phyloP scores from a whole-genome alignment of 352 stramenopile species.

The Globisporangium abappressorium region DNA sequence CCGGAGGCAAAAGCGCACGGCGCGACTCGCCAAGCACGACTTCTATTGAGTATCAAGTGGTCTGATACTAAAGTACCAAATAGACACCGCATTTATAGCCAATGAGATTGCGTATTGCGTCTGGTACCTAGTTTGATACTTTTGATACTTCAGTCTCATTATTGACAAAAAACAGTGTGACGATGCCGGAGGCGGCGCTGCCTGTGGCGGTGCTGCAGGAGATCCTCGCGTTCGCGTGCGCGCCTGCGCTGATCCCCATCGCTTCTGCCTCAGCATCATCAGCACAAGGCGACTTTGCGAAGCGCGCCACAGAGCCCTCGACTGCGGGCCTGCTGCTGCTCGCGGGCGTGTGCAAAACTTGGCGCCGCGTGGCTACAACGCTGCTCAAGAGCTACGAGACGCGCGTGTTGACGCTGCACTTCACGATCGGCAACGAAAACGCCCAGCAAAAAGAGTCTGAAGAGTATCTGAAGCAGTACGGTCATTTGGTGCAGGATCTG shows the following conservation, averaged over 20 bases:
- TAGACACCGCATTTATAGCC: neutral
- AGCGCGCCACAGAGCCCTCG: slow-evolving; percentile 24
- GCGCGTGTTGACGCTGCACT: slow-evolving; percentile 26
- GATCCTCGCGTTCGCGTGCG: slow-evolving; percentile 34
- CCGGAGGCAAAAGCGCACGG: slow-evolving; percentile 53
- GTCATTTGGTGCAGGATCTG: slow-evolving; percentile 26
- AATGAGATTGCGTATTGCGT: neutral
- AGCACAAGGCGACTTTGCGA: slow-evolving; percentile 26
- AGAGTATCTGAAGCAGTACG: slow-evolving; percentile 16
- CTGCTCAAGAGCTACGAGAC: slow-evolving; percentile 20
- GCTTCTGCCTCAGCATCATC: neutral
- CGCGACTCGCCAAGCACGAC: slow-evolving; percentile 56
- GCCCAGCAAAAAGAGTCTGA: slow-evolving; percentile 21
- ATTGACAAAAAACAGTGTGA: slow-evolving; percentile 10
- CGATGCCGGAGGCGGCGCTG: slow-evolving; percentile 26
- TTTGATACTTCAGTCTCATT: slow-evolving; percentile 2
- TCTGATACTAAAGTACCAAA: neutral
- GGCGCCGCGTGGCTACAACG: slow-evolving; percentile 20
- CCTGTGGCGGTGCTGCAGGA: slow-evolving; percentile 21
- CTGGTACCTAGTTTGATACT: neutral
- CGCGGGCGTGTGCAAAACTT: slow-evolving; percentile 29
- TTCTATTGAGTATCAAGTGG: slow-evolving; percentile 45
- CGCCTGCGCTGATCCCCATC: slow-evolving; percentile 34
- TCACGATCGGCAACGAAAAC: slow-evolving; percentile 27
- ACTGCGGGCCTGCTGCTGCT: slow-evolving; percentile 24